Base-by-base conservation (phyloP, 2,329 filamentous ascomycete species). In the Colletotrichum brevisporum region DNA sequence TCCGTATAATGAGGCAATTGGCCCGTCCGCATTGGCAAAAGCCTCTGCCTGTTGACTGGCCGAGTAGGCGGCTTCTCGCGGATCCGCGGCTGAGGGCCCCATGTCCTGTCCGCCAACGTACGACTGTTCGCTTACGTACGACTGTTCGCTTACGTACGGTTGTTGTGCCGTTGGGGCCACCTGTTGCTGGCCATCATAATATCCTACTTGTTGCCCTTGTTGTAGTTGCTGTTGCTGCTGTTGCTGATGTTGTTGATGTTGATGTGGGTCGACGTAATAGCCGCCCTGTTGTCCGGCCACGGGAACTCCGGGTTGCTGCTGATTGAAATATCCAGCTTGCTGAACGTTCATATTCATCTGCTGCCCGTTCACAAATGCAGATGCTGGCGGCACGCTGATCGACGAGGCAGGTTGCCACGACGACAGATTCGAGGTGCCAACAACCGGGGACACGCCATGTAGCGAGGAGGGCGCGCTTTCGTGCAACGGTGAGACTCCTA, bases 391-490 rank as follows among this genome's bases (percentile, higher is more conserved):
- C n/a, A 62, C 59, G n/a, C n/a, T 6, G 39, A 62, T 50, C 16
- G 59, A 62, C 4, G 59, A 62, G n/a, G 39, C 39, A 21, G 50
- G 59, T 39, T 62, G 59, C 59, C 50, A 62, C 12, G 50, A 39
- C 3, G 51, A 54, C 13, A 62, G 18, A 18, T 24, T 62, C 16
- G 59, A 62, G 2, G 54, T 50, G 13, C 50, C 59, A 13, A 62
- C 59, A 16, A 50, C 54, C 12, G 59, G 59, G 15, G 61, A 50
- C 39, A 58, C 51, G 18, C 62, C 43, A 41, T 63, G 50, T 51
- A 59, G 43, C 21, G 62, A 63, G 9, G 54, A 36, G 15, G 61
- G 43, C 48, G 63, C 48, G 31, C 62, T 65, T 47, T 53, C 66
- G 2, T 13, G n/a, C 9, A 43, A 56, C n/a, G 55, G 62, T 26